Base-by-base conservation (phyloP, 208 protist species). In the Acanthamoeba culbertsoni region DNA sequence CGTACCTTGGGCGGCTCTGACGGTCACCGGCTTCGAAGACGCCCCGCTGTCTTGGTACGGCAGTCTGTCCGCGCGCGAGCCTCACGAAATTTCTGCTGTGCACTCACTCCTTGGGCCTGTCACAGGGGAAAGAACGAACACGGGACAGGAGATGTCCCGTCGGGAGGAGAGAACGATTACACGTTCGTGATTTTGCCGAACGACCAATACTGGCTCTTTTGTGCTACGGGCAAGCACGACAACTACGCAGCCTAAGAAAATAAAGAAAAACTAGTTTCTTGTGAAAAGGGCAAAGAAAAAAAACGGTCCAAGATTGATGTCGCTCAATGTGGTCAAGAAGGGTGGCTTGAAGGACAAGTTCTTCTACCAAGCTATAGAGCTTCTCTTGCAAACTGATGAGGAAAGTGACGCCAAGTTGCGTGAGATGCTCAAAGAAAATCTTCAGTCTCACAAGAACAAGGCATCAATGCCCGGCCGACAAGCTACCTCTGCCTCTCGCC, bases 151-250 rank as follows among this genome's bases (percentile, higher is more conserved):
- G 71, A 79, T 10, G 37, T 92, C 16, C 63, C 40, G 31, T 42
- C 37, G n/a, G 86, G 86, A 7, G 57, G 86, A 7, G 86, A 92
- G 63, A 92, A 92, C 45, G 86, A 75, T 59, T 92, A 92, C 86
- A 75, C 57, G 51, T 92, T 92, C 55, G 42, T 92, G 59, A 59
- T 92, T 51, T 35, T 92, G 43, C 86, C 86, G 4, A 18, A 92
- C 35, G 86, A 92, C 14, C 63, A 46, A 33, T 92, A 92, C 57
- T 75, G 51, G 86, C 33, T 92, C 28, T 92, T 77, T 35, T 14
- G 37, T 35, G 86, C 86, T 7, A 43, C 59, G 6, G 59, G 86
- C 51, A 92, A 46, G 40, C 16, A 77, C 40, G 86, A 92, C 43
- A 92, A 51, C 33, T 92, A 62, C 33, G 33, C 86, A 0, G 37